Conservation (phyloP, 2,329 filamentous ascomycete species). For the Claviceps sp. region DNA sequence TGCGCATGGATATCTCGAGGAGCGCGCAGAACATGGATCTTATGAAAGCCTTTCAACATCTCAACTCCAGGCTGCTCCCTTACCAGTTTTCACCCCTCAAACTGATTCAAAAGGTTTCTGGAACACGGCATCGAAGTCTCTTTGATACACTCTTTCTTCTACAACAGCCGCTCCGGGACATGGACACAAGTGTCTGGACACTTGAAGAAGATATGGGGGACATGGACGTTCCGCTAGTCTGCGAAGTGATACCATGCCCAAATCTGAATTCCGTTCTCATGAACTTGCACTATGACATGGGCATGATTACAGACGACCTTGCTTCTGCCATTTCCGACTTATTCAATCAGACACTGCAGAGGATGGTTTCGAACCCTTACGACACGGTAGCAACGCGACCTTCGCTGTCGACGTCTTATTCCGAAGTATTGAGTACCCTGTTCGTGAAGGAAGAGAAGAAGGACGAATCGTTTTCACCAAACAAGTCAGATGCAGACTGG, state of each 20-base stretch:
- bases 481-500: slow-evolving; percentile 27
- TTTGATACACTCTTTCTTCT: slow-evolving; percentile 76
- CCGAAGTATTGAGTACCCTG: slow-evolving; percentile 10
- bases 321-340: slow-evolving; percentile 16
- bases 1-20: slow-evolving; percentile 42
- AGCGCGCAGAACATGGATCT: slow-evolving; percentile 40
- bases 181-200: slow-evolving; percentile 43
- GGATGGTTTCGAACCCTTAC: slow-evolving; percentile 16
- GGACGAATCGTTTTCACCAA: slow-evolving; percentile 5
- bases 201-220: slow-evolving; percentile 42
- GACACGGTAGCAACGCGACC: background rate
- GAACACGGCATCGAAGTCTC: slow-evolving; percentile 34
- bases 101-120: slow-evolving; percentile 45
- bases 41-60: slow-evolving; percentile 43
- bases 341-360: slow-evolving; percentile 18
- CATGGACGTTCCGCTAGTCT: slow-evolving; percentile 68
- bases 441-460: slow-evolving; percentile 10
- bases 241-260: slow-evolving; percentile 53
- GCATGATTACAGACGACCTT: slow-evolving; percentile 17
- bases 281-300: slow-evolving; percentile 49
- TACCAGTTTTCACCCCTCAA: slow-evolving; percentile 68
- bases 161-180: slow-evolving; percentile 48
- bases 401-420: background rate
- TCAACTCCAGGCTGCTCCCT: slow-evolving; percentile 48
- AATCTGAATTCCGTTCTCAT: slow-evolving; percentile 39